These are phyloP conservation scores for Wallacemonas rigidus DNA, from an alignment of 208 protist species.

Conservation along the genomic window DNA sequence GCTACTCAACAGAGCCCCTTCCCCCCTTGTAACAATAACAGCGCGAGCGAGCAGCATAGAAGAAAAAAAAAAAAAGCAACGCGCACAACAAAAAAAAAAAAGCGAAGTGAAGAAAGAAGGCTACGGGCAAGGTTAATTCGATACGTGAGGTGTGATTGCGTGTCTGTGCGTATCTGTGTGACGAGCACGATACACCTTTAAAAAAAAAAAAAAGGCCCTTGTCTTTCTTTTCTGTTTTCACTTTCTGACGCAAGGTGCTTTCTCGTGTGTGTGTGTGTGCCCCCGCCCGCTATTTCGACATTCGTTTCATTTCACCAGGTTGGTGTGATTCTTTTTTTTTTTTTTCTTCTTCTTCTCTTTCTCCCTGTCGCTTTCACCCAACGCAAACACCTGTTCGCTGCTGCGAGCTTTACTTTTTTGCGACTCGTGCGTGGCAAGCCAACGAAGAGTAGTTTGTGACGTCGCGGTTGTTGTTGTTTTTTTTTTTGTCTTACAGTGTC, in stretches of 20 bases:
- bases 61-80: conserved; percentile 22
- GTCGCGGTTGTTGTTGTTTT: background rate
- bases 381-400: background rate
- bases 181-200: background rate
- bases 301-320: conserved; percentile 7
- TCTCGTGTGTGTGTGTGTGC: too few relatives aligned
- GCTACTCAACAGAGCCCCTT: background rate
- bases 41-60: background rate
- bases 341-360: conserved; percentile 16
- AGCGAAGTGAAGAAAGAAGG: too few relatives aligned
- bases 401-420: too few relatives aligned
- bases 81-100: background rate
- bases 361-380: conserved; percentile 14
- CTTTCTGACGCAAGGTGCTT: too few relatives aligned
- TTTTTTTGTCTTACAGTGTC: conserved; percentile 1
- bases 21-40: conserved; percentile 6
- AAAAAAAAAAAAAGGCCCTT: conserved; percentile 14
- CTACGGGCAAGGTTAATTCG: too few relatives aligned
- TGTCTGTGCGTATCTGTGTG: background rate
- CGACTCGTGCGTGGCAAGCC: too few relatives aligned
- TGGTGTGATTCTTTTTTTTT: background rate
- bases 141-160: too few relatives aligned
- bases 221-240: background rate
- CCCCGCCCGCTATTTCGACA: background rate
- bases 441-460: too few relatives aligned